A percentile compares a stretch with the other conserved stretches of the same genome.
phyloP scores from a whole-genome alignment of 23 red algal genomes.

The Porphyridium purpureum region DNA sequence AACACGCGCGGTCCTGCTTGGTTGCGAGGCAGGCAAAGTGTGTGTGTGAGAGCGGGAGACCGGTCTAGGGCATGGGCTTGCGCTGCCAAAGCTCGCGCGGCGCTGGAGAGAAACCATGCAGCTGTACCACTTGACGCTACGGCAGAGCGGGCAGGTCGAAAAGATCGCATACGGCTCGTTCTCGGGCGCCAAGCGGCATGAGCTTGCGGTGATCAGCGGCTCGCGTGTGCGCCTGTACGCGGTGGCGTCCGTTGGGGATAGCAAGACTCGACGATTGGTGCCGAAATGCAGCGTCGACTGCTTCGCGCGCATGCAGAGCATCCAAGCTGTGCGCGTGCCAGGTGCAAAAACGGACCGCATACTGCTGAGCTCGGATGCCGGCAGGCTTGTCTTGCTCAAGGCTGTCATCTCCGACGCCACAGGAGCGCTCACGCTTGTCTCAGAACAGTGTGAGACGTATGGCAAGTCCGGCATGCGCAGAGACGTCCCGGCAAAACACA shows the following conservation, averaged over 20 bases:
- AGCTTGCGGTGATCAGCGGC: slow-evolving; percentile 21
- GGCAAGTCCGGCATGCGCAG: slow-evolving; percentile 52
- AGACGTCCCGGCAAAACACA: slow-evolving; percentile 44
- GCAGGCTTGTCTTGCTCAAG: slow-evolving; percentile 36
- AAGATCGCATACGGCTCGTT: slow-evolving; percentile 43
- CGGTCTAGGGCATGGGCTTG: too few species aligned
- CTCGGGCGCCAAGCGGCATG: slow-evolving; percentile 36
- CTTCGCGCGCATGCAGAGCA: slow-evolving; percentile 16
- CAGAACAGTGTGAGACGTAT: slow-evolving; percentile 34
- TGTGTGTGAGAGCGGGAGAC: too few species aligned
- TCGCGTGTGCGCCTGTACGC: slow-evolving; percentile 16
- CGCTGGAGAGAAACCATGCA: slow-evolving; percentile 48
- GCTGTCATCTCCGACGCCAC: slow-evolving; percentile 16
- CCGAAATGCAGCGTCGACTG: background rate
- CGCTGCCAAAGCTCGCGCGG: too few species aligned
- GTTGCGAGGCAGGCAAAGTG: too few species aligned
- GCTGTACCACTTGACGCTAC: slow-evolving; percentile 56
- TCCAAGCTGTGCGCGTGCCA: slow-evolving; percentile 42
- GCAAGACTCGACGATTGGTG: slow-evolving; percentile 1
- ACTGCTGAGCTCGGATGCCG: slow-evolving; percentile 31
- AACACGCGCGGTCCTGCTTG: too few species aligned
- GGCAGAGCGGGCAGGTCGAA: slow-evolving; percentile 11
- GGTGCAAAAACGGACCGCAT: slow-evolving; percentile 52
- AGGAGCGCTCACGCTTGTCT: slow-evolving; percentile 3
- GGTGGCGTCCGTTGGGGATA: slow-evolving; percentile 1